Conservation (phyloP, 306 rosid species). For the Crotalaria pallida region DNA sequence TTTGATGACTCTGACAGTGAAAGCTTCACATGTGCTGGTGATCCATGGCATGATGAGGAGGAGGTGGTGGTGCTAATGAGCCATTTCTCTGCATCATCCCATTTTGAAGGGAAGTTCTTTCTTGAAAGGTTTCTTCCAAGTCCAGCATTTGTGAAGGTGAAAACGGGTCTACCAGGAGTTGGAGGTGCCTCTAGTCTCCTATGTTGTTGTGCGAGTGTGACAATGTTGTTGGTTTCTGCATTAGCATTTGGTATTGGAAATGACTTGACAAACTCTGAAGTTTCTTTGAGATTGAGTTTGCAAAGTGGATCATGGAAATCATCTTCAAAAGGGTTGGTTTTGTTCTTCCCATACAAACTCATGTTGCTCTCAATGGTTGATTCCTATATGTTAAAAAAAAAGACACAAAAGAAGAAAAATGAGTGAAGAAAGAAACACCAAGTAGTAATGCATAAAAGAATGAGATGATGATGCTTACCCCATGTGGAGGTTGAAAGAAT, state of each 20-base stretch:
- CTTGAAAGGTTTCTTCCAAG: constrained; percentile 47
- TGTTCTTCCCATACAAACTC: constrained; percentile 50
- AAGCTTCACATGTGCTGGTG: constrained; percentile 69
- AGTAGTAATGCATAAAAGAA: neutral
- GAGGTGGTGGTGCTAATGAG: constrained; percentile 52
- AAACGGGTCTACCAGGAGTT: constrained; percentile 90
- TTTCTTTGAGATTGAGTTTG: constrained; percentile 79
- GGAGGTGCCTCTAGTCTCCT: constrained; percentile 68
- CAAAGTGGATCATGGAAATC: constrained; percentile 79
- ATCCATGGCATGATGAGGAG: constrained; percentile 48
- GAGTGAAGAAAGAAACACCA: neutral
- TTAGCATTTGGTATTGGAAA: constrained; percentile 50
- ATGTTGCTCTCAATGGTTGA: constrained; percentile 24
- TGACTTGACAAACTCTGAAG: constrained; percentile 96
- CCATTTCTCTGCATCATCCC: constrained; percentile 99
- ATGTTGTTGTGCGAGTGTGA: constrained; percentile 38
- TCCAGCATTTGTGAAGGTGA: constrained; percentile 53
- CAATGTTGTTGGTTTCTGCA: constrained; percentile 32
- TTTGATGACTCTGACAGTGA: constrained; percentile 38
- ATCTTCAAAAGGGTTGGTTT: constrained; percentile 63
- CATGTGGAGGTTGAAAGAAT: constrained; percentile 50
- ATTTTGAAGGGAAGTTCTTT: constrained; percentile 81
- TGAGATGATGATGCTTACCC: constrained; percentile 29
- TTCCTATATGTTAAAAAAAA: constrained; percentile 42
- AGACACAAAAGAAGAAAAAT: neutral